These are phyloP conservation scores for Monilinia aucupariae DNA, from an alignment of 2,329 filamentous ascomycete genomes.

Conservation along the genomic window DNA sequence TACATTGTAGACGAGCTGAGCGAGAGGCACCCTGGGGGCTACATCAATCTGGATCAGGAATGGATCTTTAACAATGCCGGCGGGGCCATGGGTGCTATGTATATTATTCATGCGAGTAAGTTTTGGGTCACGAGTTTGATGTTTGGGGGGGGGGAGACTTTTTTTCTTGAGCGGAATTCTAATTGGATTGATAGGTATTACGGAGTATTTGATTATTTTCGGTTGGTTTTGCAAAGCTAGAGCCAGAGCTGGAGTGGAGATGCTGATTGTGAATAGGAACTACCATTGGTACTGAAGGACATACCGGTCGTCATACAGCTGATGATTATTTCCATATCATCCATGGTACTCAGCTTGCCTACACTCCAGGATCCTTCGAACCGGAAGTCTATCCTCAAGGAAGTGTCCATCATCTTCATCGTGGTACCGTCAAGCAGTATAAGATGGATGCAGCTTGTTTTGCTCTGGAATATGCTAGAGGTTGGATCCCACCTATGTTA, in stretches of 20 bases:
- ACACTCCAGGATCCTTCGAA: conserved; percentile 61
- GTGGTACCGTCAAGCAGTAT: conserved; percentile 76
- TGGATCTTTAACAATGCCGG: conserved; percentile 93
- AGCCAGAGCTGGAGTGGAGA: background rate
- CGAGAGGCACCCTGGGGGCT: conserved; percentile 41
- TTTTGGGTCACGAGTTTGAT: conserved; percentile 23
- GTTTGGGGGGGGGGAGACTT: background rate
- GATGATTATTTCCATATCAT: conserved; percentile 96
- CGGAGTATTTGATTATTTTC: conserved; percentile 87
- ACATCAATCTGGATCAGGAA: conserved; percentile 68
- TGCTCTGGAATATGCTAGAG: conserved; percentile 76
- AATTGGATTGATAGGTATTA: conserved; percentile 51
- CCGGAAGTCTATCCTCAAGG: conserved; percentile 66
- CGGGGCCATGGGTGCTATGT: conserved; percentile 88
- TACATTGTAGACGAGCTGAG: conserved; percentile 66
- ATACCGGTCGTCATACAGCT: conserved; percentile 81
- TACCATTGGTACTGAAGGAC: conserved; percentile 78
- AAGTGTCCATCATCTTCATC: conserved; percentile 63
- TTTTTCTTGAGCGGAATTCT: conserved; percentile 17
- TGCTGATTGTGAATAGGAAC: conserved; percentile 45
- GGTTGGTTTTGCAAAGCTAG: conserved; percentile 37
- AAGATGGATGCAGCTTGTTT: conserved; percentile 72
- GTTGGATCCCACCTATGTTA: conserved; percentile 91
- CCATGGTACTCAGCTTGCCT: conserved; percentile 69
- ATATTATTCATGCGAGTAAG: conserved; percentile 78